Base-by-base conservation (phyloP, 106 monocot genomes). In the Allium sativum region DNA sequence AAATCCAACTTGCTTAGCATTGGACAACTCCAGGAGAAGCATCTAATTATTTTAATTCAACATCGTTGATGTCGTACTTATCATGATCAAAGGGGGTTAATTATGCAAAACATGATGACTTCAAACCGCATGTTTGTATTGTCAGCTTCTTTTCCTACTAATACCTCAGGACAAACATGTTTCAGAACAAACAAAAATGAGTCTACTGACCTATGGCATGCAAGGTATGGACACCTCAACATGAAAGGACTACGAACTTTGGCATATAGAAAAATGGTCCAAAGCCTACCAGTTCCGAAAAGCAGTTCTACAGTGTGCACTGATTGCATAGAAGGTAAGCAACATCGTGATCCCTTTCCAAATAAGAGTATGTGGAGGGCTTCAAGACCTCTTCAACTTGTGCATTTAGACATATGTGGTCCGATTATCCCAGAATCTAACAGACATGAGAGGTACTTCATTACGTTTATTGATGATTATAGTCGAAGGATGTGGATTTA, bases 391-490 rank as follows among this genome's bases (percentile, higher is more conserved):
- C 21, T 65, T 1, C 22, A 42, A 12, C 52, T 65, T 8, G 53
- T 65, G 19, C 65, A 65, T 15, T 11, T 52, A 6, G 52, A 65
- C 20, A 14, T 65, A n/a, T 53, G 53, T n/a, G 52, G 10, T 17
- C 65, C 41, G 21, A 53, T 65, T 14, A 53, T 12, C 8, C 40
- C 65, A 2, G 9, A 5, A 8, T 65, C 53, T 4, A 52, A 65
- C 20, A 53, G 65, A 6, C 9, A 58, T 12, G 40, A 58, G n/a
- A 53, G 53, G 53, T 52, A 40, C 14, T 31, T 31, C 31, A 31
- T 31, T 31, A 31, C 31, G 31, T 31, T 31, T 5, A 31, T 31
- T 31, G 31, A 19, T 65, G 47, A 48, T 65, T 53, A 50, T 65
- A 20, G 47, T 31, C 17, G 18, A 12, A 65, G n/a, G 45, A 65